phyloP scores from a whole-genome alignment of 129 eudicot species.

The Pulicaria dysenterica region DNA sequence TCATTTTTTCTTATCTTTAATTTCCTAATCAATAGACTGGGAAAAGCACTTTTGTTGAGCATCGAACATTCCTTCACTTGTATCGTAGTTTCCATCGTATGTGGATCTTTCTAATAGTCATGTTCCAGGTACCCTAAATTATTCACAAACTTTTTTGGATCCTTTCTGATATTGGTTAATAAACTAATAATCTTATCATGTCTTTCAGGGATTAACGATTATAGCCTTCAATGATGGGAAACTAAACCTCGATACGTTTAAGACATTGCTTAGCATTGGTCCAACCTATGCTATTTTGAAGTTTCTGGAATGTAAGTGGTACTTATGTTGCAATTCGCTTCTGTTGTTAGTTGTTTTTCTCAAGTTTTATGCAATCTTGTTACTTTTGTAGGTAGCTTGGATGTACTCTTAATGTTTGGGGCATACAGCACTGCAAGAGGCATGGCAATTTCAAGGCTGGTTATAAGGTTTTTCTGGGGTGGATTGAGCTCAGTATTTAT shows the following conservation, averaged over 20 bases:
- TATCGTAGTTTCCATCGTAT: constrained; percentile 98
- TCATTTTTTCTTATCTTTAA: constrained; percentile 21
- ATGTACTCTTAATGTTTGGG: constrained; percentile 91
- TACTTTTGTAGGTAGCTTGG: constrained; percentile 63
- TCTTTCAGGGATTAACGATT: constrained; percentile 71
- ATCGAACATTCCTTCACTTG: constrained; percentile 90
- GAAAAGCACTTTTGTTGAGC: constrained; percentile 94
- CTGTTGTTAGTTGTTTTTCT: background rate
- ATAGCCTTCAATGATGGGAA: constrained; percentile 72
- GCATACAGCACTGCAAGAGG: constrained; percentile 93
- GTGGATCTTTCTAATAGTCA: constrained; percentile 89
- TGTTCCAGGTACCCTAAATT: constrained; percentile 78
- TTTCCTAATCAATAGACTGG: constrained; percentile 60
- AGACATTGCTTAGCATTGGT: constrained; percentile 73
- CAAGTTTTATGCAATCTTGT: constrained; percentile 13
- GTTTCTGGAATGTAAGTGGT: constrained; percentile 75
- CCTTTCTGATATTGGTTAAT: background rate
- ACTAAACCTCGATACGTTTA: constrained; percentile 64
- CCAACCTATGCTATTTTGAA: constrained; percentile 90
- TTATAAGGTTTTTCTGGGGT: constrained; percentile 91
- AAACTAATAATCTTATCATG: constrained; percentile 9
- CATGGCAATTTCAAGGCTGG: constrained; percentile 92
- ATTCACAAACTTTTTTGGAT: background rate
- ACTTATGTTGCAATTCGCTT: constrained; percentile 1
- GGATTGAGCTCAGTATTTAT: constrained; percentile 70